Conservation (phyloP, 495 filamentous ascomycete genomes). For the Penicillium simplicissimum region DNA sequence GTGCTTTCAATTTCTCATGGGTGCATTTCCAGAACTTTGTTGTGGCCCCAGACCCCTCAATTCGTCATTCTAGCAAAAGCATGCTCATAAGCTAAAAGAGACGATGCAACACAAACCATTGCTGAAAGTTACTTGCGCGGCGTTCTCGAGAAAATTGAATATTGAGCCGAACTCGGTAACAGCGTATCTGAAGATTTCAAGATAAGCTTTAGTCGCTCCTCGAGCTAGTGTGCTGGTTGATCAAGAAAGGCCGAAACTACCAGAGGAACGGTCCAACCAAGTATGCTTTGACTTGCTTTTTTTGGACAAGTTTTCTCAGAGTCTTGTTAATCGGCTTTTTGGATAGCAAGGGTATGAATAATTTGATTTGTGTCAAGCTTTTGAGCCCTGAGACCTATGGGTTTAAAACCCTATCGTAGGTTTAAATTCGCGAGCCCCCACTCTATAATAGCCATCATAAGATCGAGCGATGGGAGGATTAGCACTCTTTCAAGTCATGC, state of each 20-base stretch:
- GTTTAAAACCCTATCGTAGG: too few relatives aligned
- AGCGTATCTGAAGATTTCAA: neutral
- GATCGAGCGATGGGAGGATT: neutral
- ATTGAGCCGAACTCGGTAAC: neutral
- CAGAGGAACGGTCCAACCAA: too few relatives aligned
- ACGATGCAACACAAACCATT: neutral
- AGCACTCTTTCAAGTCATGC: neutral
- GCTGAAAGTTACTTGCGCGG: neutral
- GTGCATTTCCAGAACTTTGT: neutral
- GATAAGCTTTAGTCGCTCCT: neutral
- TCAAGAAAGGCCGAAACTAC: too few relatives aligned
- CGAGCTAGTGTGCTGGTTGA: neutral
- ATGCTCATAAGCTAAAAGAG: neutral
- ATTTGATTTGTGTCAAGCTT: too few relatives aligned
- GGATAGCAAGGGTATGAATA: too few relatives aligned
- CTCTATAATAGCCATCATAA: neutral
- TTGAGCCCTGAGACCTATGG: too few relatives aligned
- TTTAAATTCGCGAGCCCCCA: too few relatives aligned
- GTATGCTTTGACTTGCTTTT: too few relatives aligned
- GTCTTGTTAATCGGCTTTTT: too few relatives aligned
- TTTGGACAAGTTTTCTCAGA: too few relatives aligned
- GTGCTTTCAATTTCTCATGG: neutral
- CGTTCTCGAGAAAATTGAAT: neutral
- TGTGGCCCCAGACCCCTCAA: neutral
- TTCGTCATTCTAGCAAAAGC: constrained; percentile 2